Evolutionary conservation across 257 asterid species (phyloP), one percentile per base, ranked within the genome.

Genomic region (Solanum gandarillasii): DNA sequence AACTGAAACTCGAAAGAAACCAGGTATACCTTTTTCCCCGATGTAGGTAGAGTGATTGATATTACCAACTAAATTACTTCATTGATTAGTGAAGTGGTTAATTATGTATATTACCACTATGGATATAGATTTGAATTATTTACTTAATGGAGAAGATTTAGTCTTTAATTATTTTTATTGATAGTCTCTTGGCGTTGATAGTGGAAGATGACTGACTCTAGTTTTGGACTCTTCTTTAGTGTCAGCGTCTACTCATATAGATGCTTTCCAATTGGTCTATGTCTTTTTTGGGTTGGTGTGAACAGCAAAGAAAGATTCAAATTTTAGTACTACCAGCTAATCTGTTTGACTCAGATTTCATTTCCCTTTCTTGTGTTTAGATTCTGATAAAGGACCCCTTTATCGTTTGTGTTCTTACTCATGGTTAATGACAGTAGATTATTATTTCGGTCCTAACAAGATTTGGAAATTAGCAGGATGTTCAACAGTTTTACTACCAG

Each of bases 401-500:
- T 83, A 12, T 36, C 60, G 32, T 58, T 55, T n/a, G 27, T 36
- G 2, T 36, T 6, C 38, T 38, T 38, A 39, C 43, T 39, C 12
- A 39, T 39, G 43, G 43, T 39, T 39, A 39, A 39, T 41, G 55
- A 43, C 16, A 1, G 2, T 46, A 46, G 52, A 43, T 43, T 46
- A 12, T 46, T 46, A 1, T 46, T 46, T 46, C 0, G 21, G 20
- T 48, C 20, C 20, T 48, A 48, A 48, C 58, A 48, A 13, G 58
- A 84, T 27, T 43, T 41, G 79, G 78, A 38, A 73, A 18, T 48
- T 11, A 20, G 82, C 93, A 94, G 97, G 89, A 8, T 92, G 94
- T 86, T 89, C 96, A 3, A 87, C 96, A 1, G 97, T 93, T 32
- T 78, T 92, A 62, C 73, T 94, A 10, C 98, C 98, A 3, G 98